A percentile compares a stretch with the other conserved stretches of the same genome.
Conservation (phyloP, 805 yeast species). For the Kodamaea kaohsiungensis region DNA sequence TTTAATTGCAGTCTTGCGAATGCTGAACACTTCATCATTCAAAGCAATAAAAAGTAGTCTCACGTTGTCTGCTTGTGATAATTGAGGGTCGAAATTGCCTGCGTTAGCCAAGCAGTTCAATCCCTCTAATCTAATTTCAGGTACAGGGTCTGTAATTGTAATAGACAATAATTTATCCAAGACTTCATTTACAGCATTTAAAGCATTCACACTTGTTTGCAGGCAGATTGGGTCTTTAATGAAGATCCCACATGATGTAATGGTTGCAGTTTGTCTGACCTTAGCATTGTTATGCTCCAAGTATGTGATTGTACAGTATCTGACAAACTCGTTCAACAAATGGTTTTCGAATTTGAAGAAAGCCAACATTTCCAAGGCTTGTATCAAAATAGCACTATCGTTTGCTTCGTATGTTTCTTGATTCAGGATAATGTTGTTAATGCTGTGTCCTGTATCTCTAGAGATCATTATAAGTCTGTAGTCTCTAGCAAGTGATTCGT, state of each 20-base stretch:
- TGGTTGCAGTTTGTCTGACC: conserved; percentile 81
- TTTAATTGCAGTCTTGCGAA: conserved; percentile 74
- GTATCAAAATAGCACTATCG: conserved; percentile 58
- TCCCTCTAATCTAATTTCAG: conserved; percentile 83
- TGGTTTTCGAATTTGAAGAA: conserved; percentile 73
- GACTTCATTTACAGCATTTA: conserved; percentile 82
- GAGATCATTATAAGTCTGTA: conserved; percentile 74
- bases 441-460: conserved; percentile 59
- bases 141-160: conserved; percentile 84
- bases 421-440: conserved; percentile 33
- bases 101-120: conserved; percentile 62
- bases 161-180: conserved; percentile 76
- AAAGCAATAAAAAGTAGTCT: conserved; percentile 81
- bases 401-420: conserved; percentile 33
- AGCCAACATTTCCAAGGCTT: conserved; percentile 76
- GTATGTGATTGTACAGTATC: conserved; percentile 80
- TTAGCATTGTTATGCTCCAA: conserved; percentile 77
- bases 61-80: conserved; percentile 92
- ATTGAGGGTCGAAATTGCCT: conserved; percentile 80
- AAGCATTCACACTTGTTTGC: conserved; percentile 78
- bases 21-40: conserved; percentile 85
- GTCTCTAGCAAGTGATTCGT: conserved; percentile 66
- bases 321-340: conserved; percentile 83
- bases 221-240: conserved; percentile 79
- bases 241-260: conserved; percentile 78